Evolutionary conservation across 1,284 basidiomycete genomes (phyloP).

Genomic region (Malassezia nana): DNA sequence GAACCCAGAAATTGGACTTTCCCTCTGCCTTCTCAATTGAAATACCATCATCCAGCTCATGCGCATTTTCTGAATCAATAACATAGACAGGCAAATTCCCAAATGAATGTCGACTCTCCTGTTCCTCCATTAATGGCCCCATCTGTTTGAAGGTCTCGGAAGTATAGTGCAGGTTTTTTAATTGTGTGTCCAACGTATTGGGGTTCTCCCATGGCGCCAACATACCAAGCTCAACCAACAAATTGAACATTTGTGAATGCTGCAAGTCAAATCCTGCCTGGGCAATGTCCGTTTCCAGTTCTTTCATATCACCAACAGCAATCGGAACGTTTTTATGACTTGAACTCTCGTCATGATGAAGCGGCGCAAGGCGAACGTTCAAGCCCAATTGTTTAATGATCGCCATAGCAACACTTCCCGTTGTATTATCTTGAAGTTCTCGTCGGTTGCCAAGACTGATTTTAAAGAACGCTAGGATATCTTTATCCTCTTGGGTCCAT

Average conservation of each 20-base stretch:
- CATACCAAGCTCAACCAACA: constrained; percentile 24
- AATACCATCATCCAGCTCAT: constrained; percentile 89
- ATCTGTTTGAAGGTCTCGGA: not conserved
- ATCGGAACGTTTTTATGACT: not conserved
- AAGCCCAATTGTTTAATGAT: constrained; percentile 59
- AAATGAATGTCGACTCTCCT: constrained; percentile 51
- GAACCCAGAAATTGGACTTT: constrained; percentile 60
- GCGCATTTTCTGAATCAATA: constrained; percentile 69
- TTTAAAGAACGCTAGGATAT: constrained; percentile 61
- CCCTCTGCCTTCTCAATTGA: constrained; percentile 56
- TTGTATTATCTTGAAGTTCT: constrained; percentile 60
- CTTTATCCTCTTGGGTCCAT: constrained; percentile 58
- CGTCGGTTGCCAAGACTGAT: constrained; percentile 58
- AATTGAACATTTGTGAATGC: constrained; percentile 25
- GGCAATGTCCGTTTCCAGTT: not conserved
- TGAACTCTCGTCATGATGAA: not conserved
- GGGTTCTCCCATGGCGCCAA: constrained; percentile 35
- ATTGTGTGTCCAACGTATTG: constrained; percentile 21
- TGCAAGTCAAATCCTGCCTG: constrained; percentile 24
- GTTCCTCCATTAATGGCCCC: not conserved
- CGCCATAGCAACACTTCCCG: constrained; percentile 53
- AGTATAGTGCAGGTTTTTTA: constrained; percentile 16
- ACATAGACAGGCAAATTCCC: constrained; percentile 68
- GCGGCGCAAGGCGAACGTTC: constrained; percentile 20
- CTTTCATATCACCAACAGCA: not conserved